These are phyloP conservation scores for Gossypium herbaceum DNA, from an alignment of 345 rosid genomes.

Conservation along the genomic window DNA sequence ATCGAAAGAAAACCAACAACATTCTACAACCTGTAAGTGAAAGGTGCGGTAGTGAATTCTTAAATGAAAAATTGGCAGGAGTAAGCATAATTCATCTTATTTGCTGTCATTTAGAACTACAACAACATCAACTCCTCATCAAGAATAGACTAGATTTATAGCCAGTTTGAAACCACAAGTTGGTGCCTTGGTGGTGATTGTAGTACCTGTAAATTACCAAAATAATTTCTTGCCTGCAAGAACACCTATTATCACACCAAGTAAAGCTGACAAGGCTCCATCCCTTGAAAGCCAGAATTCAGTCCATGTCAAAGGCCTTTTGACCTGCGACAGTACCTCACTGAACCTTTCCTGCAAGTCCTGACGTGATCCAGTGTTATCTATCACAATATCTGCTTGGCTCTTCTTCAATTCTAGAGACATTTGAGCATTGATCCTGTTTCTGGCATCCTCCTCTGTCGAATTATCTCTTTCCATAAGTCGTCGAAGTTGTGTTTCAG, in stretches of 20 bases:
- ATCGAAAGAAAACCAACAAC: not conserved
- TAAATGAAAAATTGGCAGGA: not conserved
- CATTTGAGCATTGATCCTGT: constrained; percentile 78
- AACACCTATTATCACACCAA: constrained; percentile 42
- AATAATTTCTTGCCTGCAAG: constrained; percentile 37
- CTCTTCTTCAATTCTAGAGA: constrained; percentile 55
- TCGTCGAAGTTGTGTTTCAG: constrained; percentile 67
- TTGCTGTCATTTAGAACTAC: not conserved
- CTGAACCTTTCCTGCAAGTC: constrained; percentile 57
- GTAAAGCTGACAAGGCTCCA: constrained; percentile 53
- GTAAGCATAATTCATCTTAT: not conserved
- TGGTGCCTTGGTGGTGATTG: not conserved
- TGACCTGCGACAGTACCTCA: constrained; percentile 48
- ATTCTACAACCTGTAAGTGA: not conserved
- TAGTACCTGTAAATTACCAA: not conserved
- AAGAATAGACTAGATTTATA: not conserved
- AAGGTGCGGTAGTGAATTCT: not conserved
- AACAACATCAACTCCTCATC: not conserved
- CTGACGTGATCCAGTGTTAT: constrained; percentile 61
- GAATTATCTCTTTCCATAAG: constrained; percentile 63
- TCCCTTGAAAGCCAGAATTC: constrained; percentile 63
- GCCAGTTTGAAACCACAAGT: constrained; percentile 2
- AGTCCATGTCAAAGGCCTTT: constrained; percentile 32
- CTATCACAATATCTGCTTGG: constrained; percentile 72
- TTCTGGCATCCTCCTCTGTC: constrained; percentile 66